Conservation (phyloP, 495 filamentous ascomycete species). For the Aspergillus biplanus region DNA sequence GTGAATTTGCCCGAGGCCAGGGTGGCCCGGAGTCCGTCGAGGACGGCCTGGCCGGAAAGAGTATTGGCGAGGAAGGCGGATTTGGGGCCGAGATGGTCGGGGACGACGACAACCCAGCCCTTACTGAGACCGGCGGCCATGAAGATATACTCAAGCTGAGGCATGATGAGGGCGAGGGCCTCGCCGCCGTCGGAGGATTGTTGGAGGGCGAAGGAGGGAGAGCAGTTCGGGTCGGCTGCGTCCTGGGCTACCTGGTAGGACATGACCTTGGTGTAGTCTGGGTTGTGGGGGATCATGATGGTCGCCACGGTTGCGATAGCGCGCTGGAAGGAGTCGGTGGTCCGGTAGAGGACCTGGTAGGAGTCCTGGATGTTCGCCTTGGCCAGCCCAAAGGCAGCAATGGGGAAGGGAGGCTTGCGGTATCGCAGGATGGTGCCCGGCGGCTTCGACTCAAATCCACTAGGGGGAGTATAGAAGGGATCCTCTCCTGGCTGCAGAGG, state of each 20-base stretch:
- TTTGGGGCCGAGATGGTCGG: conserved; percentile 51
- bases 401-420: conserved; percentile 32
- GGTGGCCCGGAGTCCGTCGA: conserved; percentile 52
- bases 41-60: conserved; percentile 47
- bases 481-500: conserved; percentile 32
- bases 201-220: conserved; percentile 26
- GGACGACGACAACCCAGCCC: conserved; percentile 52
- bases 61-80: conserved; percentile 47
- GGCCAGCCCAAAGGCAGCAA: conserved; percentile 35
- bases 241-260: conserved; percentile 53
- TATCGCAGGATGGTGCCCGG: conserved; percentile 52
- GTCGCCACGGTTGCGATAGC: conserved; percentile 55
- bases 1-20: conserved; percentile 29
- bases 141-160: conserved; percentile 29
- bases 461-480: conserved; percentile 51
- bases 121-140: conserved; percentile 37
- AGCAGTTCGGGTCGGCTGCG: conserved; percentile 37
- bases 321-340: conserved; percentile 46
- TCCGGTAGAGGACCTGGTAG: conserved; percentile 57
- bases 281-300: conserved; percentile 45
- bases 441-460: conserved; percentile 35
- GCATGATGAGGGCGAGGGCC: conserved; percentile 27
- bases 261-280: conserved; percentile 37
- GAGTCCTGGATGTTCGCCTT: conserved; percentile 39
- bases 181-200: conserved; percentile 19